Percentiles rank a stretch among this genome's conserved stretches.
Evolutionary conservation across 2,329 filamentous ascomycete genomes (phyloP).

Genomic region (Cadophora gregata): DNA sequence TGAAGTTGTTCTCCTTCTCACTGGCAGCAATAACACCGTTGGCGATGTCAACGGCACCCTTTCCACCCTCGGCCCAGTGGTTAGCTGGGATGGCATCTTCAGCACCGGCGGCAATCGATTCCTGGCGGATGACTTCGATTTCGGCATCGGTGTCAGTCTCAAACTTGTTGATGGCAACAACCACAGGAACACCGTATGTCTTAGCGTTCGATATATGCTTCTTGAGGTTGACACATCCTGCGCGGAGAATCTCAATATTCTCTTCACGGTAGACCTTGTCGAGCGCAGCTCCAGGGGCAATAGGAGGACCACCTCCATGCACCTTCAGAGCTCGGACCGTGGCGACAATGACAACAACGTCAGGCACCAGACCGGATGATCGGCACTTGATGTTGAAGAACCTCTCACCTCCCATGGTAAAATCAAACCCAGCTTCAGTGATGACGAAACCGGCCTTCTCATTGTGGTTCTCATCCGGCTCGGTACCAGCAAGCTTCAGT

Average conservation of each 20-base stretch:
- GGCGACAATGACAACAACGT: conserved; percentile 93
- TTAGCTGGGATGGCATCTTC: conserved; percentile 93
- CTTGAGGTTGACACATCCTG: conserved; percentile 90
- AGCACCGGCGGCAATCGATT: conserved; percentile 88
- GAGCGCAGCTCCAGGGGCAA: conserved; percentile 85
- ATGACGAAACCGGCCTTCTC: conserved; percentile 90
- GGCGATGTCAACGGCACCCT: conserved; percentile 87
- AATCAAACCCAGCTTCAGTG: conserved; percentile 97
- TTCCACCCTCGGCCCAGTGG: conserved; percentile 96
- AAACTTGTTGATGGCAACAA: conserved; percentile 98
- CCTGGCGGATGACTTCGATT: conserved; percentile 85
- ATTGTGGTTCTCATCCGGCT: conserved; percentile 84
- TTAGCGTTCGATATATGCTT: conserved; percentile 95
- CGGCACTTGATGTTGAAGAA: conserved; percentile 99
- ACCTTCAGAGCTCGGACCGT: conserved; percentile 97
- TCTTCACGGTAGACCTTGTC: conserved; percentile 89
- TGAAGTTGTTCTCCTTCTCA: conserved; percentile 84
- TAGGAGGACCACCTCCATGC: conserved; percentile 94
- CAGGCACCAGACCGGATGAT: conserved; percentile 87
- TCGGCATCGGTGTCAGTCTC: conserved; percentile 93
- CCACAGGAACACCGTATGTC: conserved; percentile 87
- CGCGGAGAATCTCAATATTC: conserved; percentile 88
- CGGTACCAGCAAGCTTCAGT: conserved; percentile 92
- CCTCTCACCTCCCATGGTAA: conserved; percentile 98
- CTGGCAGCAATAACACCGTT: conserved; percentile 84